Evolutionary conservation across 257 asterid species (phyloP), one percentile per base, ranked within the genome.

Genomic region (Ligustrum vulgare): DNA sequence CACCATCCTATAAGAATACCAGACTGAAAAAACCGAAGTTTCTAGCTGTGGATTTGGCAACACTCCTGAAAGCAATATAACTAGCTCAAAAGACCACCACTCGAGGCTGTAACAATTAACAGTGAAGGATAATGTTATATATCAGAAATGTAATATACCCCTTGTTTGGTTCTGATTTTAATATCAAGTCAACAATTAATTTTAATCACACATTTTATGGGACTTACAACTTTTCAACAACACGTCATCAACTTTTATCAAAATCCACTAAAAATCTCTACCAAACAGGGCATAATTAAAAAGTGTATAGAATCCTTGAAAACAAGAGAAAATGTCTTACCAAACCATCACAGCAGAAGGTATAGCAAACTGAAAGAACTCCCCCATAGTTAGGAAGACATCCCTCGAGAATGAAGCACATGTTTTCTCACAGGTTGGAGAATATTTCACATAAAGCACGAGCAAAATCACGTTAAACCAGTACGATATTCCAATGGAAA

Each of bases 311-410:
- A 2, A 68, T 18, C 62, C 25, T 6, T 18, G 62, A 15, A 18
- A 36, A 25, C 4, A 56, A 32, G 49, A 25, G 2, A 34, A 22
- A 70, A 32, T 31, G 3, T 28, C 68, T 83, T 87, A 94, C 98
- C 98, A 94, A 73, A 90, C 92, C 98, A 94, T 94, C 3, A 83
- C 87, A 67, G 95, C 86, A 56, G 97, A 89, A 6, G 98, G 98
- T 70, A 94, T 67, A 32, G 94, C 93, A 79, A 92, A 81, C 32
- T 49, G 84, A 77, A 86, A 84, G 84, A 94, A 92, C 69, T 94
- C 94, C 78, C 81, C 79, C 37, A 84, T 32, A 12, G 84, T 75
- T 1, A 33, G 69, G 51, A 89, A 80, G 54, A 79, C 91, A 2
- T 89, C 97, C 16, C 15, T 64, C 0, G 89, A 88, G 35, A 81